Evolutionary conservation across 306 rosid genomes (phyloP), one percentile per base, ranked within the genome.

Genomic region (Ormosia semicastrata): DNA sequence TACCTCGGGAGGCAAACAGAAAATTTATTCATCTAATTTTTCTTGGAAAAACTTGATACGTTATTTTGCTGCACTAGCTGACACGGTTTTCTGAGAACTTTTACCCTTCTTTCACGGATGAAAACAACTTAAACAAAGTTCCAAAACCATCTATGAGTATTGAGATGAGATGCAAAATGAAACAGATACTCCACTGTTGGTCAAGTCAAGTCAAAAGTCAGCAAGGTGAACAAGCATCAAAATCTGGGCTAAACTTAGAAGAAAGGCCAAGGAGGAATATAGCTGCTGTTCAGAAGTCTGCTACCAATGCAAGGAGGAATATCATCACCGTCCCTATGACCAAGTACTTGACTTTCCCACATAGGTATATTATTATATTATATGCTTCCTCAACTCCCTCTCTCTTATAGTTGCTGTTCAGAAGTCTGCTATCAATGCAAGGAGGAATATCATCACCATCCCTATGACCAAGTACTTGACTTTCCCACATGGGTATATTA

Each of bases 241-340:
- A 84, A 63, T 39, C 59, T 18, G 30, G 2, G n/a, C n/a, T n/a
- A n/a, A n/a, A n/a, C n/a, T n/a, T n/a, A n/a, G n/a, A n/a, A n/a
- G n/a, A n/a, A 92, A 92, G 64, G 97, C 97, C 58, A 90, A 90
- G 81, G 97, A 92, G 77, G 97, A n/a, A 90, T 36, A 67, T 90
- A 2, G 78, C 79, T 3, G 97, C 97, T 1, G 94, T 92, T 29
- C 94, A 89, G 88, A 92, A 92, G 74, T 90, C 97, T 4, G 97
- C 97, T 8, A 86, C 87, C 0, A 87, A 92, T 85, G 97, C 97
- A 10, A 74, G 97, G 69, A 67, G 97, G 85, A 92, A 92, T 49
- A 89, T 92, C 53, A 83, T 90, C 75, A 82, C 89, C 0, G 94
- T 92, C 17, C 97, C 97, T 53, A 77, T 90, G 94, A 92, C 94